Percentiles rank a stretch among this genome's conserved stretches.
Conservation (phyloP, 768 basidiomycete species). For the Chalciporus pseudorubinellus region DNA sequence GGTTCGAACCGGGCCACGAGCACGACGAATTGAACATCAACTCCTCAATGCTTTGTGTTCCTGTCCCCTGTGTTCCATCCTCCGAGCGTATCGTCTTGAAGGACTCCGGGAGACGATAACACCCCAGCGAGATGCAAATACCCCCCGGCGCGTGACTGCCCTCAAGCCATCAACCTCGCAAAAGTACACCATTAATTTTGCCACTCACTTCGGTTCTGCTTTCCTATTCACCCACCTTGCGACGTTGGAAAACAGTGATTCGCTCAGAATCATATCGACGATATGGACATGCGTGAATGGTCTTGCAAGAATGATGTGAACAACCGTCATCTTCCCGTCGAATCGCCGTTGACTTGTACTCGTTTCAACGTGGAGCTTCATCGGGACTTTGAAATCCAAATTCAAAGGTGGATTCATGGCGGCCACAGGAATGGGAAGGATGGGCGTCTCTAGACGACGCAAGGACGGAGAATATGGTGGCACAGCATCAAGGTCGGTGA, state of each 20-base stretch:
- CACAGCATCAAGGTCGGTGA: neutral
- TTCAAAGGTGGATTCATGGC: constrained; percentile 15
- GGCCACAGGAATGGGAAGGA: constrained; percentile 12
- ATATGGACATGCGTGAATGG: constrained; percentile 18
- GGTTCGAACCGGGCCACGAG: constrained; percentile 42
- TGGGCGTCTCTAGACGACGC: neutral
- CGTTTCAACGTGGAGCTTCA: neutral
- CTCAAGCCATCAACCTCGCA: neutral
- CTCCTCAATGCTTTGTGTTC: constrained; percentile 14
- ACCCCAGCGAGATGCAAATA: constrained; percentile 46
- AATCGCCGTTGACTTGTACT: constrained; percentile 7
- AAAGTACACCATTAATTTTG: neutral
- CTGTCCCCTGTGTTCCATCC: constrained; percentile 10
- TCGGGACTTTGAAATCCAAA: constrained; percentile 16
- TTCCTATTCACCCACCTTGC: constrained; percentile 38
- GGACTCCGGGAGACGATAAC: constrained; percentile 37
- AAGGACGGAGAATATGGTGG: neutral
- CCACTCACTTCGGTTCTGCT: constrained; percentile 30
- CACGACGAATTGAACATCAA: constrained; percentile 31
- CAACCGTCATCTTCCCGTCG: constrained; percentile 18
- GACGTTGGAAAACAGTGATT: constrained; percentile 28
- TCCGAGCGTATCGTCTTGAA: constrained; percentile 14
- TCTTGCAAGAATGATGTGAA: constrained; percentile 18
- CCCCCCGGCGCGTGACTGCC: constrained; percentile 34
- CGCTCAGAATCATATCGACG: constrained; percentile 30